Evolutionary conservation across 441 rosid genomes (phyloP).

Genomic region (Pelargonium myrrhifolium): DNA sequence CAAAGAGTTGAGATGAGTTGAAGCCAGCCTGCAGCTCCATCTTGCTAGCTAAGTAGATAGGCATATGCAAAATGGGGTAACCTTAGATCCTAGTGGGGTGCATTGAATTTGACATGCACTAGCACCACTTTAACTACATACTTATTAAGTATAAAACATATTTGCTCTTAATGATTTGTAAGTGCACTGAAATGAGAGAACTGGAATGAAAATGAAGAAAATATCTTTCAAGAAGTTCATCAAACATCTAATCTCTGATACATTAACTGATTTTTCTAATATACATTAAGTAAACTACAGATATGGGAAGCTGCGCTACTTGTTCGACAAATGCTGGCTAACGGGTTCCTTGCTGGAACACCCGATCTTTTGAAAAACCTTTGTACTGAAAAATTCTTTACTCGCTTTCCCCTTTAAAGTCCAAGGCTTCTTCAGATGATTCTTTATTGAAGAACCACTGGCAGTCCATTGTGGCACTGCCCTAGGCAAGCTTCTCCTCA

Average conservation of each 20-base stretch:
- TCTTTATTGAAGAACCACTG: slow-evolving; percentile 34
- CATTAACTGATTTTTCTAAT: neutral
- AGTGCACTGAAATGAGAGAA: neutral
- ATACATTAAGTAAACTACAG: neutral
- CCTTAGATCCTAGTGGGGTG: too few relatives aligned
- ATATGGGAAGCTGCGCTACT: neutral
- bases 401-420: slow-evolving; percentile 31
- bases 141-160: neutral
- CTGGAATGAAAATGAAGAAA: neutral
- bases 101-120: too few relatives aligned
- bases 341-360: slow-evolving; percentile 18
- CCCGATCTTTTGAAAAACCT: slow-evolving; percentile 28
- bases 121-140: too few relatives aligned
- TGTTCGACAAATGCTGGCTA: neutral
- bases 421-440: slow-evolving; percentile 44
- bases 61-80: too few relatives aligned
- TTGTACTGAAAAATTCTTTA: slow-evolving; percentile 28
- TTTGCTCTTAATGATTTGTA: neutral
- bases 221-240: neutral
- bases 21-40: neutral
- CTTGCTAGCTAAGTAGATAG: neutral
- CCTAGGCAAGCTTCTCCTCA: slow-evolving; percentile 33
- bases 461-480: slow-evolving; percentile 17
- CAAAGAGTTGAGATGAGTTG: neutral
- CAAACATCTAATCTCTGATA: neutral